Percentiles rank a stretch among this genome's conserved stretches.
phyloP scores from a whole-genome alignment of 192 early-diverging fungal genomes.

The Rhizophagus clarus region DNA sequence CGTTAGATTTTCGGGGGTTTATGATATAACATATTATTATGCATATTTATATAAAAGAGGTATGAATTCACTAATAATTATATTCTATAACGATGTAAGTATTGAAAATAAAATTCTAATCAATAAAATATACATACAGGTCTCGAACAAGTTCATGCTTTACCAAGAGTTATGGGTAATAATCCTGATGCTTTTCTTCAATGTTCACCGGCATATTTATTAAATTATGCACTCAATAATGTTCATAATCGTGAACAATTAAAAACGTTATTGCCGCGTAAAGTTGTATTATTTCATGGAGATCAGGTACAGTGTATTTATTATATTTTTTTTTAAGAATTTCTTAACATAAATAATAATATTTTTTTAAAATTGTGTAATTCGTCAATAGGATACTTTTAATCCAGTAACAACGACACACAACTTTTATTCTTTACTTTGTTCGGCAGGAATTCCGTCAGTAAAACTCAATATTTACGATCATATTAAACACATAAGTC shows the following conservation, averaged over 20 bases:
- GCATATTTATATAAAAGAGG: slow-evolving; percentile 48
- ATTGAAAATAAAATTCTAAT: background rate
- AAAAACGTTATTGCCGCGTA: slow-evolving; percentile 23
- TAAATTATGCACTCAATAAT: slow-evolving; percentile 6
- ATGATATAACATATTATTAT: slow-evolving; percentile 48
- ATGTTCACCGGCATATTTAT: slow-evolving; percentile 29
- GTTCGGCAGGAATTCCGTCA: background rate
- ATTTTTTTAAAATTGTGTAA: background rate
- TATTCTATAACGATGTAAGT: background rate
- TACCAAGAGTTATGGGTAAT: slow-evolving; percentile 35
- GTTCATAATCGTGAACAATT: background rate
- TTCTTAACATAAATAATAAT: no score
- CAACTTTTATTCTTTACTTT: slow-evolving; percentile 19
- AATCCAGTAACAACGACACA: slow-evolving; percentile 13
- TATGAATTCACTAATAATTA: background rate
- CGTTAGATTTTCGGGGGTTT: slow-evolving; percentile 45
- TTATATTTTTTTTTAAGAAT: background rate
- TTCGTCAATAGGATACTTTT: slow-evolving; percentile 17
- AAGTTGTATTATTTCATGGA: slow-evolving; percentile 25
- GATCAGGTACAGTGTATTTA: background rate
- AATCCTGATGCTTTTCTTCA: slow-evolving; percentile 27
- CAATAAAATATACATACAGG: slow-evolving; percentile 1
- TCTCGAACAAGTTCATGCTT: slow-evolving; percentile 33
- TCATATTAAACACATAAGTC: slow-evolving; percentile 24
- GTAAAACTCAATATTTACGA: slow-evolving; percentile 28